These are phyloP conservation scores for Aspergillus hortae DNA, from an alignment of 2,329 filamentous ascomycete species.

Conservation along the genomic window DNA sequence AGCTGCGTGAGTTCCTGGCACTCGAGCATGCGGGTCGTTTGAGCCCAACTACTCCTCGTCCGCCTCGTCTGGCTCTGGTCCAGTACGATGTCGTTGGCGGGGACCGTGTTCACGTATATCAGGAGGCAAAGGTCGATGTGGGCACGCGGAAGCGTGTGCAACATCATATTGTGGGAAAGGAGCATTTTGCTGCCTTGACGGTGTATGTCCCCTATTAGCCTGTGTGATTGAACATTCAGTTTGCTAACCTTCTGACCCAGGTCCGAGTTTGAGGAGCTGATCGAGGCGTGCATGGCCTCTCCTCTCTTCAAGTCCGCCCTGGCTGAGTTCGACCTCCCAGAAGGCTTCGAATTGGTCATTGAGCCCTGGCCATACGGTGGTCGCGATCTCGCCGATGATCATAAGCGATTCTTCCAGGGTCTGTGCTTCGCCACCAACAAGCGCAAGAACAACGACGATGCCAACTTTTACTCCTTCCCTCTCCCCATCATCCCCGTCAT, in stretches of 20 bases:
- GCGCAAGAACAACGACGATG: slow-evolving; percentile 47
- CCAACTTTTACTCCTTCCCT: slow-evolving; percentile 62
- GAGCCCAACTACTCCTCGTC: slow-evolving; percentile 40
- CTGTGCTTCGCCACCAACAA: slow-evolving; percentile 50
- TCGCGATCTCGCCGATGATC: slow-evolving; percentile 46
- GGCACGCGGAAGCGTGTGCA: slow-evolving; percentile 38
- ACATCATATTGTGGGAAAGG: slow-evolving; percentile 46
- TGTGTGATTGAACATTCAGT: neutral
- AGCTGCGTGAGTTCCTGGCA: slow-evolving; percentile 47
- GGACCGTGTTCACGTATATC: slow-evolving; percentile 51
- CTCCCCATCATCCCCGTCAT: slow-evolving; percentile 52
- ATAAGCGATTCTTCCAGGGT: slow-evolving; percentile 50
- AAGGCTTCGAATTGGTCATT: slow-evolving; percentile 54
- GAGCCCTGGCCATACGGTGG: slow-evolving; percentile 58
- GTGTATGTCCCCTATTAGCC: slow-evolving; percentile 28
- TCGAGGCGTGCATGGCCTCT: slow-evolving; percentile 50
- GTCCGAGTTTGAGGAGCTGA: slow-evolving; percentile 46
- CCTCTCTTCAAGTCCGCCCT: slow-evolving; percentile 51
- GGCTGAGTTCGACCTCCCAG: slow-evolving; percentile 50
- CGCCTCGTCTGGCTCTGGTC: slow-evolving; percentile 50
- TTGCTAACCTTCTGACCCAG: slow-evolving; percentile 18
- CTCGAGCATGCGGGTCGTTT: slow-evolving; percentile 46
- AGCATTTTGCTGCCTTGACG: slow-evolving; percentile 48
- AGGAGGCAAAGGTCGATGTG: slow-evolving; percentile 53
- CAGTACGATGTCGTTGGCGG: slow-evolving; percentile 56